Base-by-base conservation (phyloP, 106 monocot genomes). In the Gastrodia elata region DNA sequence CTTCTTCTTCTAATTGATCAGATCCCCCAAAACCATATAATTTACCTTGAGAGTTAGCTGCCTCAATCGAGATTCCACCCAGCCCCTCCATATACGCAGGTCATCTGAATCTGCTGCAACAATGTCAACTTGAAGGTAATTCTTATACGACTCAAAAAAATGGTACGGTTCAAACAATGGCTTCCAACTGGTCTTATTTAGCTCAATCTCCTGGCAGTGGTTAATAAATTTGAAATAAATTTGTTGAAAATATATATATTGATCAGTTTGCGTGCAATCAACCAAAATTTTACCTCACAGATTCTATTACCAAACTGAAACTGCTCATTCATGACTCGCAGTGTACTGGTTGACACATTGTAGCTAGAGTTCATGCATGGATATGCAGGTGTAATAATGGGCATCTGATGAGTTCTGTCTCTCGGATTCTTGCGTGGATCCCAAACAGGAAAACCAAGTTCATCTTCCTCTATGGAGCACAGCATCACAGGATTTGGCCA, bases 361-460 rank as follows among this genome's bases (percentile, higher is more conserved):
- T 98, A 98, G 68, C 97, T 98, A 41, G 93, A 93, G 77, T 98
- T 98, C 97, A 98, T 98, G 85, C 93, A 93, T 72, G 97, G 97
- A 83, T 98, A 98, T 35, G 97, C 97, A 71, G 93, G 97, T 25
- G 97, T 93, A 52, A 98, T 98, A n/a, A 98, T 98, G 64, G 97
- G 97, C 97, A 98, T 98, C 71, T 82, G 88, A 75, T 98, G 97
- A 64, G 84, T 87, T 43, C 92, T 76, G 44, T 98, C 97, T 28
- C 92, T 85, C 65, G 88, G 97, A 32, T 89, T 90, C 71, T 91
- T 98, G 15, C 97, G 88, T 32, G 93, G 93, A 77, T 98, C 90
- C 97, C 97, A 98, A 22, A 93, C 83, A 78, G 88, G 84, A 68
- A 98, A 98, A 16, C 97, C 97, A 58, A 93, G 81, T 42, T 93